A percentile compares a stretch with the other conserved stretches of the same genome.
These are phyloP conservation scores for Eucalyptus albens DNA, from an alignment of 345 rosid genomes.

Conservation along the genomic window DNA sequence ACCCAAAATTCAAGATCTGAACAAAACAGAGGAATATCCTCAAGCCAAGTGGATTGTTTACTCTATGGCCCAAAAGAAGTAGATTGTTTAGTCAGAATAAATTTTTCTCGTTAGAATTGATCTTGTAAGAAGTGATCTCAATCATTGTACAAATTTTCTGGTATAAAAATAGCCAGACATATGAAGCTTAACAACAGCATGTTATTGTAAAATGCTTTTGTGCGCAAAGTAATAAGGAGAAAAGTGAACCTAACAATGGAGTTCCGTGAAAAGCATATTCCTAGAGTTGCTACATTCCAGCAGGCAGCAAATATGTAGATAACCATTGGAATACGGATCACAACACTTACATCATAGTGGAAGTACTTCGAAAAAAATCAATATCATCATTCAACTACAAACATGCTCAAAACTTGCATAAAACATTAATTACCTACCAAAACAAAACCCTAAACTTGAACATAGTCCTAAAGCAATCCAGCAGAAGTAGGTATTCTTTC, in stretches of 20 bases:
- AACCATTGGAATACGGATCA: background rate
- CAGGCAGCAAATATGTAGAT: background rate
- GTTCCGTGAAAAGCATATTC: background rate
- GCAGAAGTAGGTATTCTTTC: background rate
- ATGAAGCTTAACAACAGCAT: background rate
- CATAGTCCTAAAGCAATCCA: background rate
- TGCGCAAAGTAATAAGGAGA: background rate
- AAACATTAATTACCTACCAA: background rate
- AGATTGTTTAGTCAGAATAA: background rate
- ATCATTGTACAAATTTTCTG: background rate
- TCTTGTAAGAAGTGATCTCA: background rate
- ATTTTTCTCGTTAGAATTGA: background rate
- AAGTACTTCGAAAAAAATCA: background rate
- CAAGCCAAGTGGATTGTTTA: background rate
- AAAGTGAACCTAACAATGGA: background rate
- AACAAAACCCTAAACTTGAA: background rate
- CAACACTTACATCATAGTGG: background rate
- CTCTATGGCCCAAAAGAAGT: background rate
- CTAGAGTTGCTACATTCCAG: background rate
- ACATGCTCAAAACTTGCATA: background rate
- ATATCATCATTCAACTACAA: background rate
- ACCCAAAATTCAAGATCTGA: background rate
- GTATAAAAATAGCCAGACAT: background rate
- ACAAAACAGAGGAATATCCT: background rate
- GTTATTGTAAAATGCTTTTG: background rate